Evolutionary conservation across 2,329 filamentous ascomycete species (phyloP).

Genomic region (Diplocarpon mali): DNA sequence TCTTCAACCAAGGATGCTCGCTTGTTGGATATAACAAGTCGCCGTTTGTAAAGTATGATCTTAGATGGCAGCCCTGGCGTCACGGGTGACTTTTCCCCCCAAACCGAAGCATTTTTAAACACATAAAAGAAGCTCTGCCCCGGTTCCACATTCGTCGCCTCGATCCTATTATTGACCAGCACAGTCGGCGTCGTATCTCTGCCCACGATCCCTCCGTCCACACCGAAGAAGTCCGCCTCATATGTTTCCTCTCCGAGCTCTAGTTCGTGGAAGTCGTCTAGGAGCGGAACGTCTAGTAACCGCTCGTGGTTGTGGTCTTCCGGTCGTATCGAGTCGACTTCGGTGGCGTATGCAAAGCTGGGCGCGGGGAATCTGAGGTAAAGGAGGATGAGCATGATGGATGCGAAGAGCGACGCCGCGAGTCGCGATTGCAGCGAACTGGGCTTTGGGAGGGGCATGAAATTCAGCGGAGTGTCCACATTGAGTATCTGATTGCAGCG

Average conservation of each 20-base stretch:
- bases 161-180: slow-evolving; percentile 54
- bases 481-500: not conserved
- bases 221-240: slow-evolving; percentile 48
- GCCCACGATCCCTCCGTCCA: slow-evolving; percentile 53
- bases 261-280: slow-evolving; percentile 26
- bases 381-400: slow-evolving; percentile 46
- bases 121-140: slow-evolving; percentile 55
- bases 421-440: slow-evolving; percentile 63
- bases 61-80: slow-evolving; percentile 28
- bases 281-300: slow-evolving; percentile 28
- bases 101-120: slow-evolving; percentile 46
- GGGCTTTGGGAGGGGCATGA: slow-evolving; percentile 36
- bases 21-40: slow-evolving; percentile 4
- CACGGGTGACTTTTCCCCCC: slow-evolving; percentile 31
- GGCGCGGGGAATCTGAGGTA: slow-evolving; percentile 50
- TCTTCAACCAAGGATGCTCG: not conserved
- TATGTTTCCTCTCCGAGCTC: slow-evolving; percentile 34
- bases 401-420: slow-evolving; percentile 52
- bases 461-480: slow-evolving; percentile 11
- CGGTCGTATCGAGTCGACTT: slow-evolving; percentile 35
- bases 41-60: slow-evolving; percentile 17
- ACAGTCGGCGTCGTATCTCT: slow-evolving; percentile 41
- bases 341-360: slow-evolving; percentile 50
- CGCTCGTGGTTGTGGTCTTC: slow-evolving; percentile 37
- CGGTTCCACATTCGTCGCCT: slow-evolving; percentile 46